Evolutionary conservation across 1,284 basidiomycete genomes (phyloP), one percentile per base, ranked within the genome.

Genomic region (Neotropicomus parvogracilis): DNA sequence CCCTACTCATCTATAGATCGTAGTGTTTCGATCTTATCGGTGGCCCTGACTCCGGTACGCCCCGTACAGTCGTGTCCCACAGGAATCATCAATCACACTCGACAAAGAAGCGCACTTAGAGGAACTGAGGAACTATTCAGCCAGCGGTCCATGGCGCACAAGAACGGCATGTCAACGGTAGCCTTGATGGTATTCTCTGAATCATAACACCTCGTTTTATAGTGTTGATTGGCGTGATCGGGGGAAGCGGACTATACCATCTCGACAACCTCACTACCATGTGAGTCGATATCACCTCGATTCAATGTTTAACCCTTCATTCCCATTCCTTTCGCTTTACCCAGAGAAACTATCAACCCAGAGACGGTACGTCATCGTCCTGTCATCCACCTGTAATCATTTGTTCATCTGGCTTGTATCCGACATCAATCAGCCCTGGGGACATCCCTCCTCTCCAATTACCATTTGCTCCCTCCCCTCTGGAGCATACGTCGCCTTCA

Each of bases 401-500:
- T 16, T 20, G 20, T 39, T 38, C 24, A 42, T 21, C 21, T 24
- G 24, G n/a, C 8, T 17, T 16, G 24, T 28, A 35, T 40, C 26
- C 29, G 17, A 44, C 17, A 3, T 12, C 27, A 13, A 36, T 21
- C 43, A 95, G 86, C 95, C 95, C 13, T 99, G 95, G 95, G 95
- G 95, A 20, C 75, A 78, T 54, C 91, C 95, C 1, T 93, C 89
- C 20, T 92, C 93, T 0, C 93, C 92, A 0, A 93, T 99, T 60
- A 86, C 87, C 10, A 93, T 98, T 66, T 85, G 83, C 21, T 72
- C 83, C 28, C 83, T 95, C 20, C 85, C 89, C 2, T 83, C 84
- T 0, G 91, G 91, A 21, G 77, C 78, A 4, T 79, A 78, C 40
- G 73, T 98, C 57, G 97, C 95, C 35, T 98, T 99, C 74, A 73